Evolutionary conservation across 2,329 filamentous ascomycete species (phyloP), one percentile per base, ranked within the genome.

Genomic region (Coniochaeta pulveracea): DNA sequence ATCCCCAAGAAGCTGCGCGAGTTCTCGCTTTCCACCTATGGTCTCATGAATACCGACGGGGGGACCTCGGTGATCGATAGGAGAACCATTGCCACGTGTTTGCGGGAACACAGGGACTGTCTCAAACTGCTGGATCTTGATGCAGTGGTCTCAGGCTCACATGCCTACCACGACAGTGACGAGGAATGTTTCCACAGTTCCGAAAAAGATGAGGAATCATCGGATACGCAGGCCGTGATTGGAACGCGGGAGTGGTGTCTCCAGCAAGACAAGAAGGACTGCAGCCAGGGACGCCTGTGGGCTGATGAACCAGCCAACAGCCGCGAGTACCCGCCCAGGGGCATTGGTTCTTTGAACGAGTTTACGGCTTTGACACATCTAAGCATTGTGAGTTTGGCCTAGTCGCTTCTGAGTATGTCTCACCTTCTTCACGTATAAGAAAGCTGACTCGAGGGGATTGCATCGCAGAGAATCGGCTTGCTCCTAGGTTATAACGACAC

Each of bases 121-220:
- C 37, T 43, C 4, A 28, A 22, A 10, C 26, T 31, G 6, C 27
- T 41, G 1, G 36, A 43, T 19, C 32, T 43, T 2, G 39, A 40
- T 15, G 7, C 38, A 7, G 37, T 10, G n/a, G 15, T 26, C 12
- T 22, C 4, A 19, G 5, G 11, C n/a, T 14, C 31, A 26, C 11
- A 25, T 14, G 30, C 12, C 18, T 11, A 8, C 14, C 10, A 9
- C n/a, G 30, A 24, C 30, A 21, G 19, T n/a, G 11, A 19, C 18
- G 30, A 21, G 30, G 26, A 28, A 15, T 11, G 10, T 9, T 15
- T 28, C 12, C n/a, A n/a, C n/a, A n/a, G n/a, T n/a, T n/a, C n/a
- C n/a, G n/a, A n/a, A n/a, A 26, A 15, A 26, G 25, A n/a, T 15
- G 6, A 3, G n/a, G 12, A 17, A 27, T n/a, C n/a, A n/a, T n/a